Evolutionary conservation across 1,284 basidiomycete species (phyloP), one percentile per base, ranked within the genome.

Genomic region (Phellopilus nigrolimitatus): DNA sequence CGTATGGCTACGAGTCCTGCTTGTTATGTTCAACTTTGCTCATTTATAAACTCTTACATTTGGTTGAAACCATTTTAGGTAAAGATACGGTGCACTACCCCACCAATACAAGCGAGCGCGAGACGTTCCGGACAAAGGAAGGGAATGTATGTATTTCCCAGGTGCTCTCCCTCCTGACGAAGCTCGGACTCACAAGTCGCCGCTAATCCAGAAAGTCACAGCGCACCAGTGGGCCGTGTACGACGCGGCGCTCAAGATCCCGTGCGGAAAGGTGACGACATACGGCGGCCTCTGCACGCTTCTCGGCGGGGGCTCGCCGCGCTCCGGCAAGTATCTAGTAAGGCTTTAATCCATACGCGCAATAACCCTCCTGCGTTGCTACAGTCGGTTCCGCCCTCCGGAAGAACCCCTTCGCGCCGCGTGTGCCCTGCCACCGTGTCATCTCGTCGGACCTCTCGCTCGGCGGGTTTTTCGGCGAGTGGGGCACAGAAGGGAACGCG

Each of bases 381-480:
- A 12, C 55, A 80, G 82, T 82, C 19, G 83, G 83, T 22, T 71
- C 68, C 27, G 83, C 81, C 0, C 62, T 85, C 33, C 68, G 76
- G 33, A 70, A 68, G 34, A 85, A 85, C 59, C 82, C 82, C 0
- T 86, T 84, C 60, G 74, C 75, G 4, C 83, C 83, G 0, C 73
- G 69, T 48, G 70, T 84, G 7, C 83, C 82, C 0, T 86, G 84
- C 49, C 83, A 85, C 58, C 75, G 83, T 27, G 73, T 85, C 46
- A 74, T 85, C 22, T 77, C 81, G 0, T 78, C 80, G 1, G 76
- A 73, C 55, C 59, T 73, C 7, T 82, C 73, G 50, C 68, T 84
- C 15, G 81, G 82, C 2, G 80, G 80, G 1, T 84, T 78, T 58
- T 69, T 64, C 47, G 82, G 82, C 10, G 76, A 83, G 60, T 83